Conservation (phyloP, 306 rosid species). For the Glycyrrhiza uralensis region DNA sequence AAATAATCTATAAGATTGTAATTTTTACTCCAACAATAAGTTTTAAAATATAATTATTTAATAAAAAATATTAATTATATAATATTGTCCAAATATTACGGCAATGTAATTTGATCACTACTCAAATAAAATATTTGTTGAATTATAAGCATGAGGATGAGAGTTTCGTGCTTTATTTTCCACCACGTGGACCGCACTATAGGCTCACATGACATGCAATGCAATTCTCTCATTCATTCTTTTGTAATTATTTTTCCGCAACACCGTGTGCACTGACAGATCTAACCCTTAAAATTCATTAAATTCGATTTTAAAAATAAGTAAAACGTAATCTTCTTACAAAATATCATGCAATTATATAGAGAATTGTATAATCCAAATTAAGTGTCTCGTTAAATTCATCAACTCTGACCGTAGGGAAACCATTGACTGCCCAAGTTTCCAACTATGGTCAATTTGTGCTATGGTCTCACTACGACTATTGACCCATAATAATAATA, state of each 20-base stretch:
- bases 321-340: too few species aligned
- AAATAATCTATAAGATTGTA: too few species aligned
- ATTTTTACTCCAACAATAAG: too few species aligned
- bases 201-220: conserved; percentile 12
- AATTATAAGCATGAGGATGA: neutral
- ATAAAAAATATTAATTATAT: too few species aligned
- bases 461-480: conserved; percentile 13
- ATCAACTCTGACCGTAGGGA: neutral
- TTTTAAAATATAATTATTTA: too few species aligned
- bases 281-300: too few species aligned
- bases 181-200: conserved; percentile 37
- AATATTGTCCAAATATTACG: too few species aligned
- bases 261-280: too few species aligned
- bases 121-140: neutral
- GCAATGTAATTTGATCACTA: too few species aligned
- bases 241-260: neutral
- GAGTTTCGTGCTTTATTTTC: conserved; percentile 11
- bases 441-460: neutral
- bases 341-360: neutral
- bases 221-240: neutral
- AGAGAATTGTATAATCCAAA: too few species aligned
- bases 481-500: neutral
- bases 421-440: neutral
- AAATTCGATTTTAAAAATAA: too few species aligned
- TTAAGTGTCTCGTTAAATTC: too few species aligned